phyloP scores from a whole-genome alignment of 129 eudicot species.

The Daucus carota region DH1_v3.0 NC_030387.2:13234001-13234500 shows the following conservation, averaged over 20 bases:
- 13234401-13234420: neutral
- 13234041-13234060: constrained; percentile 74
- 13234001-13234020: constrained; percentile 96
- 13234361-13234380: neutral
- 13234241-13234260: neutral
- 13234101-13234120: constrained; percentile 88
- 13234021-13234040: constrained; percentile 78
- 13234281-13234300: neutral
- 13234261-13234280: neutral
- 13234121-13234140: constrained; percentile 41
- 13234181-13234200: neutral
- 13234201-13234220: neutral
- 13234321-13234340: neutral
- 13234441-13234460: constrained; percentile 35
- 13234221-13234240: neutral
- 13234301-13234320: neutral
- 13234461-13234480: constrained; percentile 97
- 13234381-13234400: neutral
- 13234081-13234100: constrained; percentile 78
- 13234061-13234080: constrained; percentile 85
- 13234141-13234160: neutral
- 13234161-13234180: neutral
- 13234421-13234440: neutral
- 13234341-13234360: neutral
- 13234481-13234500: constrained; percentile 95